Base-by-base conservation (phyloP, 2,329 filamentous ascomycete genomes). In the Phyllachora maydis region DNA sequence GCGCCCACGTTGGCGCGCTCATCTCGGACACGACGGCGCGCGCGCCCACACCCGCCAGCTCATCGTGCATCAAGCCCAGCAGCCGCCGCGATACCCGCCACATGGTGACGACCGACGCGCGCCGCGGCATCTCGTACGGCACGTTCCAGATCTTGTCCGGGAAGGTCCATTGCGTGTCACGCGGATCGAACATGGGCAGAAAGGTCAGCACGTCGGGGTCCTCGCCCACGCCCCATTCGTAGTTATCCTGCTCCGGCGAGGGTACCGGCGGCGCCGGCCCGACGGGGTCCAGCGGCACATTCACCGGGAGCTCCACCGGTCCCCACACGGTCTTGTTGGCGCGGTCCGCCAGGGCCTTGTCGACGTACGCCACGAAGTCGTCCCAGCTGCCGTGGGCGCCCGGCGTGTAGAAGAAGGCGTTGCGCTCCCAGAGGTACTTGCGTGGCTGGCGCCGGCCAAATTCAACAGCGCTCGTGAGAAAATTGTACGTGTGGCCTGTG, bases 11-110 rank as follows among this genome's bases (percentile, higher is more conserved):
- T 24, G 73, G 68, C 1, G 74, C 69, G 28, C 70, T 74, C 74
- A 83, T 81, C 41, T 83, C 76, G 0, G 73, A 74, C 30, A 72
- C 73, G 37, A 82, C 68, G 37, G 78, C 72, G 36, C 72, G 71
- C 32, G 72, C 70, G 11, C 62, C 56, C n/a, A n/a, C n/a, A n/a
- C n/a, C n/a, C 33, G 70, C 54, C 23, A 74, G 76, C 40, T 81
- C 76, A 15, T 66, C 57, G 38, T 82, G 74, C 74, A 82, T 82
- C 30, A 69, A 59, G 33, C 75, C 60, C 13, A 83, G 54, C 2
- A 83, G 54, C 12, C 61, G 60, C 39, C 68, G 72, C 8, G 73
- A 79, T 6, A 78, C 52, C 25, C 76, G 67, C 3, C 72, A 71
- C 31, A 78, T 71, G 0, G 75, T 81, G 29, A 79, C 68, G 35